Conservation (phyloP, 306 rosid species). For the Adenanthera pavonina region DNA sequence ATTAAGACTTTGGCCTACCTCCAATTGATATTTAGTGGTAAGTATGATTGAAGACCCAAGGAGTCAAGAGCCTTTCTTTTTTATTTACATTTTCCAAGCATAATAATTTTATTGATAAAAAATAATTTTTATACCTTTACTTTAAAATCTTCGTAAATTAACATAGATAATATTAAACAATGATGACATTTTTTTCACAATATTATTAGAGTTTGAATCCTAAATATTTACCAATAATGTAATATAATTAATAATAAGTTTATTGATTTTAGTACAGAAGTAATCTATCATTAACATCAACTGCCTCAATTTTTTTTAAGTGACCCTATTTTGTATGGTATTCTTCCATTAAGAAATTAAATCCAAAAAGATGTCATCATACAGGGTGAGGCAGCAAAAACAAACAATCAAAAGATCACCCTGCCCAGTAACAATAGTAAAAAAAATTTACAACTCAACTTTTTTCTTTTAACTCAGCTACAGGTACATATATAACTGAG, state of each 20-base stretch:
- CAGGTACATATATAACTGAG: constrained; percentile 74
- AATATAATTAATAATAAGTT: too few relatives aligned
- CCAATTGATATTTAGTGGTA: too few relatives aligned
- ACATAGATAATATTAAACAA: neutral
- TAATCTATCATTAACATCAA: too few relatives aligned
- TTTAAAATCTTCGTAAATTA: neutral
- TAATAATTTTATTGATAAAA: neutral
- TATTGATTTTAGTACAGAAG: too few relatives aligned
- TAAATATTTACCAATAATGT: too few relatives aligned
- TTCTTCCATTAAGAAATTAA: constrained; percentile 5
- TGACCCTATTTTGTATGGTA: neutral
- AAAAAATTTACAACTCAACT: constrained; percentile 42
- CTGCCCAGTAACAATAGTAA: constrained; percentile 17
- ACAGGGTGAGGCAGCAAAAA: constrained; percentile 32
- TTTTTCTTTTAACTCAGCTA: constrained; percentile 77
- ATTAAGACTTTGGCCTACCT: too few relatives aligned
- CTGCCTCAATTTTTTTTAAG: neutral
- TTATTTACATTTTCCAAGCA: neutral
- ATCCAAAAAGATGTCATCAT: constrained; percentile 18
- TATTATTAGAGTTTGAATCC: too few relatives aligned
- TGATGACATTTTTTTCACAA: neutral
- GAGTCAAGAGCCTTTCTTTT: too few relatives aligned
- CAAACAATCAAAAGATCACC: constrained; percentile 21
- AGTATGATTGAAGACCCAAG: too few relatives aligned
- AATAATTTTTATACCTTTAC: neutral